Percentiles rank a stretch among this genome's conserved stretches.
Conservation (phyloP, 768 basidiomycete genomes). For the Hygrocybe coccinea region DNA sequence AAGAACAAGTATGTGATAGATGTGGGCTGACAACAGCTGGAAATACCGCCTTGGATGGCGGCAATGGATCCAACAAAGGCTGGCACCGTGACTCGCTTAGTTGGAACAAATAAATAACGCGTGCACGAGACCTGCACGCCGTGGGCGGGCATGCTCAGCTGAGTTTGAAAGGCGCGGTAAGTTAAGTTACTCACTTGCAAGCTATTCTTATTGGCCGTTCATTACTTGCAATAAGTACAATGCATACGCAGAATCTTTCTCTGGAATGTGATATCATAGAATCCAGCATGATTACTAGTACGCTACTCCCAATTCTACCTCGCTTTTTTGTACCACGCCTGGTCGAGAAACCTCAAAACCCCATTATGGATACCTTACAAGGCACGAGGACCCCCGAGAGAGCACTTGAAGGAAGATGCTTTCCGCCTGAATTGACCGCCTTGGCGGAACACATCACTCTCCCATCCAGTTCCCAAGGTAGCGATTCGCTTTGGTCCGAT, state of each 20-base stretch:
- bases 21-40: background rate
- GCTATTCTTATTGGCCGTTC: no score
- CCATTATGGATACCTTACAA: conserved; percentile 59
- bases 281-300: conserved; percentile 11
- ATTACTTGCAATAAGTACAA: no score
- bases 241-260: no score
- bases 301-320: conserved; percentile 40
- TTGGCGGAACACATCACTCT: conserved; percentile 12
- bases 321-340: conserved; percentile 62
- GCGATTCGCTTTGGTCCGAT: conserved; percentile 16
- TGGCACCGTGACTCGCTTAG: no score
- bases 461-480: background rate
- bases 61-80: background rate
- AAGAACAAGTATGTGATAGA: background rate
- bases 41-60: no score
- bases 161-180: no score
- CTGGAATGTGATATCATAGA: no score
- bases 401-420: conserved; percentile 4
- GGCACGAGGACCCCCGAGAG: conserved; percentile 15
- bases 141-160: no score
- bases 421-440: conserved; percentile 30
- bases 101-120: background rate
- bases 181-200: no score
- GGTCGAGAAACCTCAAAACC: conserved; percentile 71
- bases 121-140: no score